Evolutionary conservation across 306 rosid species (phyloP).

Genomic region (Pyrus bretschneideri): DNA sequence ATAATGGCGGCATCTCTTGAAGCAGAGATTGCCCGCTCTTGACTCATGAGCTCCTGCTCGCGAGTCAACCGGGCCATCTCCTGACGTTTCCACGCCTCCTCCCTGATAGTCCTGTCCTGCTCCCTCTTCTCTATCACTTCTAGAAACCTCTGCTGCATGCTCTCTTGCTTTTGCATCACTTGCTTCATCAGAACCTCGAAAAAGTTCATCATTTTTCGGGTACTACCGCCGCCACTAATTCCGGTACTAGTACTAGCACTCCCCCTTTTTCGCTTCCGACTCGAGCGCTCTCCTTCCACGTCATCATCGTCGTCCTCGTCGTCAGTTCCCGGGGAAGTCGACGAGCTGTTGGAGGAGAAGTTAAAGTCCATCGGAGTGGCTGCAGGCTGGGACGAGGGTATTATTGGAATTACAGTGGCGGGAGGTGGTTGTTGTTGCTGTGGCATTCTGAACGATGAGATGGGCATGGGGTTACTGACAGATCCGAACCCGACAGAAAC

Average conservation of each 20-base stretch:
- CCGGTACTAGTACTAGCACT: neutral
- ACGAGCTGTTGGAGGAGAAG: constrained; percentile 37
- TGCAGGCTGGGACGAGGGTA: neutral
- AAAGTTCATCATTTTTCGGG: constrained; percentile 35
- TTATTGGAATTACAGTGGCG: neutral
- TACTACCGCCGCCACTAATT: neutral
- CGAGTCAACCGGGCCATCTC: constrained; percentile 31
- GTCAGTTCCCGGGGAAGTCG: constrained; percentile 22
- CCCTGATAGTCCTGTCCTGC: constrained; percentile 33
- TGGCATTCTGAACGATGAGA: constrained; percentile 21
- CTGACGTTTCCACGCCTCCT: constrained; percentile 43
- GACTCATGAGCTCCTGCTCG: constrained; percentile 31
- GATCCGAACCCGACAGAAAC: neutral
- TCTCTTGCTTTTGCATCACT: constrained; percentile 42
- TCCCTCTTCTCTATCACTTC: constrained; percentile 43
- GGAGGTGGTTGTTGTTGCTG: neutral
- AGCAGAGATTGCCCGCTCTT: constrained; percentile 33
- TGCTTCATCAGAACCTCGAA: constrained; percentile 42
- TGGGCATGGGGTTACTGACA: constrained; percentile 30
- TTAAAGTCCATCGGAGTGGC: constrained; percentile 4
- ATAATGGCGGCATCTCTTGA: constrained; percentile 42
- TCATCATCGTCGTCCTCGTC: constrained; percentile 23
- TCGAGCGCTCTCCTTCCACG: constrained; percentile 18
- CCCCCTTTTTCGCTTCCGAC: constrained; percentile 30
- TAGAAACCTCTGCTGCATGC: constrained; percentile 41